Evolutionary conservation across 805 yeast species (phyloP), one percentile per base, ranked within the genome.

Genomic region (Candida bentonensis): DNA sequence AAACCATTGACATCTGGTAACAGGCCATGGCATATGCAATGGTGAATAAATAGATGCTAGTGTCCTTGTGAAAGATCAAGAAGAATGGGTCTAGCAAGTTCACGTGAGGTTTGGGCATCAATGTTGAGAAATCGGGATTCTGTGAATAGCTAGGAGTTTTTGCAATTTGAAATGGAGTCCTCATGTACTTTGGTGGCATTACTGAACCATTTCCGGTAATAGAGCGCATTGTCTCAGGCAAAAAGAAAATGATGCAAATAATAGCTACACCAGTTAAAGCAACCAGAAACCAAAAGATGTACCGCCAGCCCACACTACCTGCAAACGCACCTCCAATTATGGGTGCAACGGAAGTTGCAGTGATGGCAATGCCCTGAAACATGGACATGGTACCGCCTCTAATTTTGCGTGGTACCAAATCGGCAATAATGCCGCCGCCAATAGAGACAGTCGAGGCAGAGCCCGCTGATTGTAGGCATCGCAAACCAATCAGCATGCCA

Each of bases 281-380:
- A 9, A 17, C 20, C 43, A 82, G 60, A 49, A 86, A 82, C 76
- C 85, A 76, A 44, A 63, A 62, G 5, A 61, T 58, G 0, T 86
- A 75, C 51, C 88, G 68, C 95, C 95, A 86, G n/a, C 75, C 67
- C 30, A 60, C 52, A 52, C 69, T 66, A 21, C 65, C 59, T 2
- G 74, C 67, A 56, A 74, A 53, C 1, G 64, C 62, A 3, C 78
- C 68, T 4, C 79, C 79, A 20, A 85, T 63, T 15, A 87, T 62
- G 0, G 94, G 85, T 7, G 94, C 89, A 49, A 85, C 67, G 2
- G 85, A 86, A 53, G 79, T 80, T 1, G 94, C 94, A 4, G 82
- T 52, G 25, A 82, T 67, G 17, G 79, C 76, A 39, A 78, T 64
- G 0, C 94, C 89, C 15, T 74, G 58, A 1, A 76, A 73, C 15